Evolutionary conservation across 2,329 filamentous ascomycete species (phyloP), one percentile per base, ranked within the genome.

Genomic region (Pseudogymnoascus sp.): DNA sequence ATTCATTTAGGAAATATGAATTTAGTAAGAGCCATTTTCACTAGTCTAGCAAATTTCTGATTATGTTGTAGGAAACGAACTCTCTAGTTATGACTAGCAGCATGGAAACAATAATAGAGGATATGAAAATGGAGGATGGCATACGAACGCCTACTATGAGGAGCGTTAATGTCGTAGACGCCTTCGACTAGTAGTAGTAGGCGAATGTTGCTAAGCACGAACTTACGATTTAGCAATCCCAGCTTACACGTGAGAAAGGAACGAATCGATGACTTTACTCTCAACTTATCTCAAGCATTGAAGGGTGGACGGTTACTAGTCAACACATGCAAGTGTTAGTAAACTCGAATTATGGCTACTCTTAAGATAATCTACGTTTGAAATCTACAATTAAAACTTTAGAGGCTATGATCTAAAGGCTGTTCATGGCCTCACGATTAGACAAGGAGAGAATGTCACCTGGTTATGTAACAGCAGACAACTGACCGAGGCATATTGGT

Each of bases 361-460:
- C 59, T 60, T 38, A 62, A 31, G 57, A 68, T 9, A 17, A 63
- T 47, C 23, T 61, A 23, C 66, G 64, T 31, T 33, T 61, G 31
- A 66, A 64, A 53, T 60, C 64, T 42, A 65, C 64, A 36, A 60
- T 67, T 23, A 63, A 64, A 17, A 64, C 61, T 60, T 65, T 68
- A 38, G 63, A 68, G 62, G 67, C 65, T 62, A 57, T 68, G 21
- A 66, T 68, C 47, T n/a, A 62, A 53, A 61, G 57, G 62, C 62
- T 65, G 9, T 35, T 60, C 53, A 35, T 10, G 13, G 13, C n/a
- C 3, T 36, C 53, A 26, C 28, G 10, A 59, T 21, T 26, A 26
- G 23, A 28, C 6, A 35, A 60, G 28, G 28, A 60, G n/a, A 36
- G 28, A 19, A 60, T 60, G 28, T 60, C 53, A 35, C n/a, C 15